Base-by-base conservation (phyloP, 2,329 filamentous ascomycete genomes). In the Aspergillus hortae region DNA sequence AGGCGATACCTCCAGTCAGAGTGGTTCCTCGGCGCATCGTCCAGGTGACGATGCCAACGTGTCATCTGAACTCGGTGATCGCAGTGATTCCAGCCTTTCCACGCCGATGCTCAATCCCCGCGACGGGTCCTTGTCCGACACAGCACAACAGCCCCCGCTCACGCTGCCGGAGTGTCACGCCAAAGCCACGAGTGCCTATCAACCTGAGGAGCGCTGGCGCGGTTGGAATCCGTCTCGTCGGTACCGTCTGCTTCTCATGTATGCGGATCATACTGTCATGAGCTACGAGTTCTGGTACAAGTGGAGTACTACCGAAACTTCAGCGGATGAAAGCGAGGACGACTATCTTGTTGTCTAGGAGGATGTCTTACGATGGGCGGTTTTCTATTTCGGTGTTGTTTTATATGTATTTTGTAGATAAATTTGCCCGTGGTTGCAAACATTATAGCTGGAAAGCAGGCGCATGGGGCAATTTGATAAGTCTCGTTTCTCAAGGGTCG, bases 281-380 rank as follows among this genome's bases (percentile, higher is more conserved):
- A 81, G 76, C 53, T 87, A 85, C 67, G 83, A 86, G 68, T 72
- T 86, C 33, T 76, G 69, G 67, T 73, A 74, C 45, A 66, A 71
- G 19, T 73, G 71, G 72, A 66, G 63, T 19, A 41, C 50, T 25
- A 25, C 55, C 23, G 44, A 49, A 27, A 48, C 25, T 12, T 54
- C 36, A 32, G 52, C 38, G 12, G 46, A 51, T 51, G 48, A 51
- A 49, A 48, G 43, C 27, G 52, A 60, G 23, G 55, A 54, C 19
- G 53, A 60, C 30, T 51, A 47, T 36, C 50, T 59, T 25, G 44
- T 61, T 32, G 49, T 61, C 9, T 61, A 54, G 17, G 10, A 32
- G 17, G 3, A 25, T n/a, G 9, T 21, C 4, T 4, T 17, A 9
- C 14, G 15, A 38, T 38, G 11, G 27, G 27, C 3, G 3, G 7